phyloP scores from a whole-genome alignment of 1,139 yeast genomes.

The Zygosaccharomyces pseudobailii region DNA sequence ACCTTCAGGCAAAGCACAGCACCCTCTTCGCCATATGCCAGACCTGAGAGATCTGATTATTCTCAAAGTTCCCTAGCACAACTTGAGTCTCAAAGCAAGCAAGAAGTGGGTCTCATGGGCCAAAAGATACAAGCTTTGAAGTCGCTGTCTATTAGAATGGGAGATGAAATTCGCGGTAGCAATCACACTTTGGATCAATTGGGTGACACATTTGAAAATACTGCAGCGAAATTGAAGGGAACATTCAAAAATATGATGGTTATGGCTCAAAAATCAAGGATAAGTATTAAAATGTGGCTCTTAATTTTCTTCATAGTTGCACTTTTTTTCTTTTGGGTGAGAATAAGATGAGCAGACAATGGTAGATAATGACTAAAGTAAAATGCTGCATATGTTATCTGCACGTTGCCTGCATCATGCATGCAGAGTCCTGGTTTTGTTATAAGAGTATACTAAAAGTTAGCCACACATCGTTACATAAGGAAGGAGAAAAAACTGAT shows the following conservation, averaged over 20 bases:
- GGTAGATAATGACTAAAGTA: not conserved
- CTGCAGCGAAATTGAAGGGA: slow-evolving; percentile 49
- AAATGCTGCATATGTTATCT: not conserved
- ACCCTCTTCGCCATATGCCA: slow-evolving; percentile 27
- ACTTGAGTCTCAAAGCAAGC: slow-evolving; percentile 80
- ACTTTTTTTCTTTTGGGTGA: slow-evolving; percentile 74
- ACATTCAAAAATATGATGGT: slow-evolving; percentile 70
- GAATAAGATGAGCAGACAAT: slow-evolving; percentile 46
- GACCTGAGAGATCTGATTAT: slow-evolving; percentile 20
- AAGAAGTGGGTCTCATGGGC: slow-evolving; percentile 64
- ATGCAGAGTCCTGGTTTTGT: not conserved
- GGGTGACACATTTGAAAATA: slow-evolving; percentile 44
- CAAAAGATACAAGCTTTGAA: slow-evolving; percentile 68
- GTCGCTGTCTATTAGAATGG: slow-evolving; percentile 69
- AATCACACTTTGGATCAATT: slow-evolving; percentile 57
- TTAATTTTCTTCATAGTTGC: slow-evolving; percentile 57
- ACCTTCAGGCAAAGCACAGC: slow-evolving; percentile 7
- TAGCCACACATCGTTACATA: not conserved
- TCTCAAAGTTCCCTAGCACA: slow-evolving; percentile 55
- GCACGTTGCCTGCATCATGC: not conserved
- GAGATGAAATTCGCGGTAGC: slow-evolving; percentile 76
- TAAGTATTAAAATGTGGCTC: slow-evolving; percentile 77
- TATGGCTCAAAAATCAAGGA: slow-evolving; percentile 81
- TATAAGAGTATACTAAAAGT: not conserved
- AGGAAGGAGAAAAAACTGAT: not conserved